Evolutionary conservation across 306 rosid species (phyloP).

Genomic region (Medicago arabica): DNA sequence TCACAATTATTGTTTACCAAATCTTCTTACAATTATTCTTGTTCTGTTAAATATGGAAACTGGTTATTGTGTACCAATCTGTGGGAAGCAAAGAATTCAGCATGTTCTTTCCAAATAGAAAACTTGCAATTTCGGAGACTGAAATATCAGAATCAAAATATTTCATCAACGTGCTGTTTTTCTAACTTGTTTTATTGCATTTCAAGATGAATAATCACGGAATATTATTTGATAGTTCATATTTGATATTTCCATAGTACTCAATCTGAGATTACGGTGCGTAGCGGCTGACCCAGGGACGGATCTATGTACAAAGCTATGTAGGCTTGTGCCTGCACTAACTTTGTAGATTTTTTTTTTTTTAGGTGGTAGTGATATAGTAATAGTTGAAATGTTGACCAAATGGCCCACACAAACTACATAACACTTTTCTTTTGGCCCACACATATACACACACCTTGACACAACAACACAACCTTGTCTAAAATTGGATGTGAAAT

Average conservation of each 20-base stretch:
- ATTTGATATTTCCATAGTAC: neutral
- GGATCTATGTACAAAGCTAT: too few species aligned
- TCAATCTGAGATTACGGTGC: too few species aligned
- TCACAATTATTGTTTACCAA: constrained; percentile 2
- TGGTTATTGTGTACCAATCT: constrained; percentile 14
- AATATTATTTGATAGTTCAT: constrained; percentile 1
- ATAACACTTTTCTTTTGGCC: too few species aligned
- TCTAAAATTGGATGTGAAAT: too few species aligned
- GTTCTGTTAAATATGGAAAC: constrained; percentile 24
- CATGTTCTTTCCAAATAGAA: neutral
- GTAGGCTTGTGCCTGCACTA: too few species aligned
- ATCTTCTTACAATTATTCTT: constrained; percentile 7
- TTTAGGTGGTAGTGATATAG: too few species aligned
- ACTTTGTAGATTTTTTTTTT: too few species aligned
- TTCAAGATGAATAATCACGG: constrained; percentile 23
- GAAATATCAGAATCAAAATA: constrained; percentile 3
- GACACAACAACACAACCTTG: too few species aligned
- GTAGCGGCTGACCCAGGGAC: too few species aligned
- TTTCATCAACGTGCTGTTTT: neutral
- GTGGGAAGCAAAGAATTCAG: neutral
- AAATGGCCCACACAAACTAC: too few species aligned
- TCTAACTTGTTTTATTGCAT: constrained; percentile 4
- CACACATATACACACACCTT: too few species aligned
- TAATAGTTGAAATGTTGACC: too few species aligned
- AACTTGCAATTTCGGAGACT: constrained; percentile 8